phyloP scores from a whole-genome alignment of 2,329 filamentous ascomycete genomes.

The Sarocladium oryzae region DNA sequence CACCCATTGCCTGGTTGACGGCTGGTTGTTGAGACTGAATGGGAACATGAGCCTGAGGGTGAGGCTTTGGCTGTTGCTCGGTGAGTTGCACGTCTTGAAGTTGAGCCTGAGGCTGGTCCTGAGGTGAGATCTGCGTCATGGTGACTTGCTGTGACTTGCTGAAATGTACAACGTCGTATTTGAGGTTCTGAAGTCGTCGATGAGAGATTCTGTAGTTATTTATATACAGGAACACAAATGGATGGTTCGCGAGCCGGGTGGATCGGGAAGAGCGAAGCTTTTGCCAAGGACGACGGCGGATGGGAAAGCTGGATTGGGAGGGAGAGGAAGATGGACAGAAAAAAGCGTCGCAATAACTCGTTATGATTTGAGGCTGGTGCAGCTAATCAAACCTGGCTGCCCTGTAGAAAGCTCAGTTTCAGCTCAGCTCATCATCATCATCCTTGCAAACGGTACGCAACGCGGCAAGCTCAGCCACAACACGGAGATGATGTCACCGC shows the following conservation, averaged over 20 bases:
- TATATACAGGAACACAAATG: too few relatives aligned
- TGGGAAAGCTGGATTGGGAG: too few relatives aligned
- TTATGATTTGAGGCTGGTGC: background rate
- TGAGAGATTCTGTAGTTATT: too few relatives aligned
- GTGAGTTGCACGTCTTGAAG: slow-evolving; percentile 4
- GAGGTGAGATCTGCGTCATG: background rate
- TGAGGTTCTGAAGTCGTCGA: too few relatives aligned
- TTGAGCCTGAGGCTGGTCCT: background rate
- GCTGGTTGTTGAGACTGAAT: slow-evolving; percentile 1
- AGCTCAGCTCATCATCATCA: too few relatives aligned
- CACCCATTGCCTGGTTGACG: slow-evolving; percentile 1
- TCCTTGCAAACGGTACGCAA: too few relatives aligned
- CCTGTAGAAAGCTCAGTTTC: too few relatives aligned
- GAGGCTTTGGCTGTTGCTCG: too few relatives aligned
- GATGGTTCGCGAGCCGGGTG: too few relatives aligned
- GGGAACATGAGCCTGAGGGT: background rate
- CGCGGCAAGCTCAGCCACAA: slow-evolving; percentile 6
- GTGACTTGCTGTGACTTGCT: background rate
- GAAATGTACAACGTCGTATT: too few relatives aligned
- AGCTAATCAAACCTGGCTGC: too few relatives aligned
- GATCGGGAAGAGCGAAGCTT: slow-evolving; percentile 2
- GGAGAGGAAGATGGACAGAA: background rate
- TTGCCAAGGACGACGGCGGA: slow-evolving; percentile 7
- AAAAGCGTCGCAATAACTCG: background rate
- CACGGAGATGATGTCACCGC: background rate